A percentile compares a stretch with the other conserved stretches of the same genome.
phyloP scores from a whole-genome alignment of 257 asterid genomes.

The Gardenia jasminoides region DNA sequence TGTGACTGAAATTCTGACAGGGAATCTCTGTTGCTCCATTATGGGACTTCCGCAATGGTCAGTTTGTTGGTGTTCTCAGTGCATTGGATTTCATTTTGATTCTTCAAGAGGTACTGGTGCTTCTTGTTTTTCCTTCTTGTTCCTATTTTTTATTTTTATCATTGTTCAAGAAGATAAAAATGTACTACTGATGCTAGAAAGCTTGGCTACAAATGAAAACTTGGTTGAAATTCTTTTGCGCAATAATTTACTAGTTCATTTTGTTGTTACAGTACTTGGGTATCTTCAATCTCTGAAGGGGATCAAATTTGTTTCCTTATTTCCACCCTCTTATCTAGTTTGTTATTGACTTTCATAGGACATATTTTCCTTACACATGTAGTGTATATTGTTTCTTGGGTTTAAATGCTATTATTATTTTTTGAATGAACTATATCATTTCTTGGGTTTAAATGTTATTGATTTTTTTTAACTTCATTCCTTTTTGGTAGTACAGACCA shows the following conservation, averaged over 20 bases:
- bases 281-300: neutral
- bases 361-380: neutral
- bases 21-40: constrained; percentile 71
- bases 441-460: neutral
- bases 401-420: neutral
- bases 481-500: neutral
- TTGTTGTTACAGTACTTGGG: neutral
- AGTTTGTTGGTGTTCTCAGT: constrained; percentile 72
- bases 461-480: neutral
- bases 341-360: neutral
- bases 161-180: neutral
- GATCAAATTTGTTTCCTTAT: neutral
- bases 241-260: neutral
- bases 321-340: neutral
- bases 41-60: constrained; percentile 65
- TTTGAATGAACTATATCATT: neutral
- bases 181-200: neutral
- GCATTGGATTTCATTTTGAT: constrained; percentile 72
- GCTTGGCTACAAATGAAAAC: neutral
- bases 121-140: neutral
- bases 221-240: neutral
- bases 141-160: neutral
- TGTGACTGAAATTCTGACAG: constrained; percentile 35
- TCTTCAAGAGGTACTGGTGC: constrained; percentile 55
- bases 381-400: neutral